A percentile compares a stretch with the other conserved stretches of the same genome.
These are phyloP conservation scores for Ceratonia siliqua DNA, from an alignment of 306 rosid species.

Conservation along the genomic window DNA sequence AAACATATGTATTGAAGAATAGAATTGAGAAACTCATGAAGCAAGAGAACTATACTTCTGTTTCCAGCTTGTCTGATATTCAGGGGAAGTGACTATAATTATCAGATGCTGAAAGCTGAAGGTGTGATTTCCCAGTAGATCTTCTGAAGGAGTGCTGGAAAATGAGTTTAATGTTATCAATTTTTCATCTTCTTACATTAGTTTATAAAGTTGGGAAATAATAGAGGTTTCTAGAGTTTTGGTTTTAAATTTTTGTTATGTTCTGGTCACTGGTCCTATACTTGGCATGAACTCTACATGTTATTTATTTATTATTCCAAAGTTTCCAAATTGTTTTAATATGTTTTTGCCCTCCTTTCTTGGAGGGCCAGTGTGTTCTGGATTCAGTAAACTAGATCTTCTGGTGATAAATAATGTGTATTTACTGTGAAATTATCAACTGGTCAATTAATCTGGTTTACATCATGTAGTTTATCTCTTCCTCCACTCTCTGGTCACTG, in stretches of 20 bases:
- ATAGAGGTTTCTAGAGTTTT: background rate
- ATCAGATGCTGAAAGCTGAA: background rate
- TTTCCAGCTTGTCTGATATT: background rate
- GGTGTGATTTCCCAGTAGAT: background rate
- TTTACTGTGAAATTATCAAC: background rate
- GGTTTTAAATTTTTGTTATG: background rate
- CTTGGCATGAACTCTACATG: background rate
- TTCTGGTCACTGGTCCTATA: background rate
- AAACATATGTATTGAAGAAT: background rate
- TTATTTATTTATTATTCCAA: background rate
- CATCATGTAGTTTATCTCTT: background rate
- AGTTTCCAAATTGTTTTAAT: background rate
- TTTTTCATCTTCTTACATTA: background rate
- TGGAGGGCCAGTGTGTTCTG: background rate
- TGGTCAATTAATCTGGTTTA: background rate
- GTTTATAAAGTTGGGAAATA: background rate
- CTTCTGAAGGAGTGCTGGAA: background rate
- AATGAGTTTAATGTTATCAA: background rate
- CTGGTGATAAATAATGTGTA: background rate
- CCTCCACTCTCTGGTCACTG: background rate
- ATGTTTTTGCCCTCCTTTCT: background rate
- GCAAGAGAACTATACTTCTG: background rate
- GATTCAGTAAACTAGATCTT: constrained; percentile 1
- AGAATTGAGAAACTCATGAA: background rate
- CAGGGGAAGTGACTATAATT: background rate